Conservation (phyloP, 108 stramenopile genomes). For the Nitzschia putrida region DNA sequence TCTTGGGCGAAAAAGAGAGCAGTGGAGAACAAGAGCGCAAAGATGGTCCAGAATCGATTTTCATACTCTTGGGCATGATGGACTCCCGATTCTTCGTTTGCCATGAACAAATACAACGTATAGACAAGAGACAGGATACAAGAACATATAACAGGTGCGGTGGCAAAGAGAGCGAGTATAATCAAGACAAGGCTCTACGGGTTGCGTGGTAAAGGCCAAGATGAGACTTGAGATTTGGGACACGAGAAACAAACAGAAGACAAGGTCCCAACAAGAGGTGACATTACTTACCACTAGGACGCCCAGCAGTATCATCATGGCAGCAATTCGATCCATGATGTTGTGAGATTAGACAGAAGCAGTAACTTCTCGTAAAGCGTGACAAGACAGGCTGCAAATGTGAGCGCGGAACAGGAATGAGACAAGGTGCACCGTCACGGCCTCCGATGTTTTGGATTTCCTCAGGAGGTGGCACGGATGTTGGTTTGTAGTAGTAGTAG, state of each 20-base stretch:
- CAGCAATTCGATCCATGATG: constrained; percentile 82
- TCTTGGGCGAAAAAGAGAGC: constrained; percentile 84
- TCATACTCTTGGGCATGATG: constrained; percentile 92
- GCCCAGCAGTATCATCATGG: constrained; percentile 79
- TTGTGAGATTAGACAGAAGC: too few relatives aligned
- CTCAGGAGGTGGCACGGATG: too few relatives aligned
- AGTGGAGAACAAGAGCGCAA: constrained; percentile 74
- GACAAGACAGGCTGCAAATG: too few relatives aligned
- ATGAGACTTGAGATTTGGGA: not conserved
- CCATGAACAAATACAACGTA: constrained; percentile 79
- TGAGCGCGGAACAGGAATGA: too few relatives aligned
- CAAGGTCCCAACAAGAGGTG: not conserved
- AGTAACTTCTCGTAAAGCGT: too few relatives aligned
- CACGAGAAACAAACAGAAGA: not conserved
- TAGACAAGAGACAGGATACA: constrained; percentile 74
- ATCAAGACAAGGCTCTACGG: constrained; percentile 57
- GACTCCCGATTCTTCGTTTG: constrained; percentile 76
- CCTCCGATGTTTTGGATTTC: too few relatives aligned
- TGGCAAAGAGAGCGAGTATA: constrained; percentile 74
- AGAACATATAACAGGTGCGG: constrained; percentile 78
- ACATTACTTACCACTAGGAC: constrained; percentile 75
- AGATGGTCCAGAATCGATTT: constrained; percentile 93
- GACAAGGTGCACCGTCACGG: too few relatives aligned
- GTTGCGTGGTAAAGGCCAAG: not conserved
- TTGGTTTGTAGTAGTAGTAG: too few relatives aligned